phyloP scores from a whole-genome alignment of 257 asterid species.

The Osmanthus fragrans region DNA sequence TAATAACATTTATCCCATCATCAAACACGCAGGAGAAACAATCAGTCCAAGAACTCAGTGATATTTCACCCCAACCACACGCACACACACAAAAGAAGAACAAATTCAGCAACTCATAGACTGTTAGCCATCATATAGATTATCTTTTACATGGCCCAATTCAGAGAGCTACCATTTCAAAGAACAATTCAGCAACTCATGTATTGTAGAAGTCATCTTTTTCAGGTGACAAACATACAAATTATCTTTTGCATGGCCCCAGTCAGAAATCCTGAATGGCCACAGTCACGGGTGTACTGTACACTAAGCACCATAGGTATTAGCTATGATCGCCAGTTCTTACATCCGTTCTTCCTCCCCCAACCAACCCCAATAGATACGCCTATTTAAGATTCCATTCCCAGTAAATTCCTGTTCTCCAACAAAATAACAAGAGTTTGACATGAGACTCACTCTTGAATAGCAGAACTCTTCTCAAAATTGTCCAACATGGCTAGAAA shows the following conservation, averaged over 20 bases:
- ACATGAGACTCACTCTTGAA: neutral
- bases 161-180: neutral
- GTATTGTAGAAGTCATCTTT: neutral
- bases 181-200: neutral
- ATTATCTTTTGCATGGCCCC: neutral
- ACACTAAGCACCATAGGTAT: neutral
- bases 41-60: neutral
- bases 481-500: neutral
- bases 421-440: neutral
- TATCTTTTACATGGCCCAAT: neutral
- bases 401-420: neutral
- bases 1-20: neutral
- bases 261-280: no score
- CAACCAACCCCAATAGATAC: neutral
- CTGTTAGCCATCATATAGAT: no score
- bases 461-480: neutral
- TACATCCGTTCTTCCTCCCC: neutral
- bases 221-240: neutral
- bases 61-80: neutral
- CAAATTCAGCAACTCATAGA: no score
- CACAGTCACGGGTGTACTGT: neutral
- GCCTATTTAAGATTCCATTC: neutral
- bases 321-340: neutral
- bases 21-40: neutral
- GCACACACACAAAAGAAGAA: no score